Evolutionary conservation across 768 basidiomycete genomes (phyloP).

Genomic region (Clathrus columnatus): DNA sequence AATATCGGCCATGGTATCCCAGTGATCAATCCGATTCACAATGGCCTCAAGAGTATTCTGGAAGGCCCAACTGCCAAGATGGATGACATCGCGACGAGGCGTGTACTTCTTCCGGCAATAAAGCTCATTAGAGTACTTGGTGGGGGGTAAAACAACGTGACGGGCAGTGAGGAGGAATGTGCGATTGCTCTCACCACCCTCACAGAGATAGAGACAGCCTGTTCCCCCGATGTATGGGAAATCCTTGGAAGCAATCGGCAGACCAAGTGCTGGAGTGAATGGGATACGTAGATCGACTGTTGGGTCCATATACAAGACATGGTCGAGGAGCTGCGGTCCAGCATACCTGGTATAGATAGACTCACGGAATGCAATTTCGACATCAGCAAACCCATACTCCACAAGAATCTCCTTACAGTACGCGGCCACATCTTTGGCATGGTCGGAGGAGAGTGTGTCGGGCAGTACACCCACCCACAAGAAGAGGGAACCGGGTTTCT

Average conservation of each 20-base stretch:
- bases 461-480: slow-evolving; percentile 28
- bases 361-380: slow-evolving; percentile 28
- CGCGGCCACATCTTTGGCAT: slow-evolving; percentile 21
- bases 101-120: slow-evolving; percentile 10
- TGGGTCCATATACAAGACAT: slow-evolving; percentile 13
- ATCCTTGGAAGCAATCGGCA: slow-evolving; percentile 24
- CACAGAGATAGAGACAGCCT: slow-evolving; percentile 28
- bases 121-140: slow-evolving; percentile 14
- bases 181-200: slow-evolving; percentile 24
- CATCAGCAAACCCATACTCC: slow-evolving; percentile 21
- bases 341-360: slow-evolving; percentile 18
- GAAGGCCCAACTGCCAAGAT: slow-evolving; percentile 3
- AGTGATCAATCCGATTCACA: not conserved
- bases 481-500: slow-evolving; percentile 18
- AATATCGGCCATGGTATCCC: slow-evolving; percentile 7
- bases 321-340: slow-evolving; percentile 17
- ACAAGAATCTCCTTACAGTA: slow-evolving; percentile 21
- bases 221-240: slow-evolving; percentile 27
- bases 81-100: slow-evolving; percentile 12
- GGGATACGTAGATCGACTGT: slow-evolving; percentile 17
- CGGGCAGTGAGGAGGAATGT: slow-evolving; percentile 24
- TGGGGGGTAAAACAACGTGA: slow-evolving; percentile 25
- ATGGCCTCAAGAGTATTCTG: slow-evolving; percentile 18
- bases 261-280: slow-evolving; percentile 30
- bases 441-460: slow-evolving; percentile 19